Base-by-base conservation (phyloP, 331 rosid species). In the Dryas integrifolia region DNA sequence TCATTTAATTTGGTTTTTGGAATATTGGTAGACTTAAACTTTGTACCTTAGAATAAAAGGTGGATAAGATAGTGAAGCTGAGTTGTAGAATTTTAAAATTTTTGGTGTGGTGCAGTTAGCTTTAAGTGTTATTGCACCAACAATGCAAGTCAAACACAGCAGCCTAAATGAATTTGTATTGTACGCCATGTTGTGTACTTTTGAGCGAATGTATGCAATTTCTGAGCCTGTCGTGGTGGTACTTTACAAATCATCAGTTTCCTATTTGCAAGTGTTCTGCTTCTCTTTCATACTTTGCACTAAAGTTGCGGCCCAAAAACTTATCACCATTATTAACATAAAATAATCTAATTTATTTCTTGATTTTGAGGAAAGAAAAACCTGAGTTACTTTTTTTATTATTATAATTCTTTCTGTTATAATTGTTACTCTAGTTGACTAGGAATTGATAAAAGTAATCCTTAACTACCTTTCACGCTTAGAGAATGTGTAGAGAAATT, bases 401-500 rank as follows among this genome's bases (percentile, higher is more conserved):
- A 8, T 67, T 44, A 1, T n/a, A 21, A 5, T 9, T 56, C 12
- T 57, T 12, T 7, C 39, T 74, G 43, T 74, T 39, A 0, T 13
- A 15, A 51, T 3, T 66, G 55, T 24, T 52, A 3, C 48, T 58
- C 30, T 65, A 62, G 21, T n/a, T 49, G 65, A 70, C 12, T 12
- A 72, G 67, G 35, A 59, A 13, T 41, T 9, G 46, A 26, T 45
- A 67, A 15, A 24, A 24, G 73, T 72, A 58, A 81, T 85, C 93
- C 92, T 88, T 92, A 73, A 95, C 97, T 76, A 69, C 48, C 52
- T 73, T 74, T 77, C 74, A 95, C 99, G 97, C 99, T 95, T 74
- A 85, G 99, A 85, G 99, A 95, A 86, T 95, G 99, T 79, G 98
- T 95, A 4, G 99, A 95, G 88, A 95, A 95, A 78, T 79, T 95